A percentile compares a stretch with the other conserved stretches of the same genome.
Conservation (phyloP, 108 stramenopile genomes). For the Parietichytrium sp. region DNA sequence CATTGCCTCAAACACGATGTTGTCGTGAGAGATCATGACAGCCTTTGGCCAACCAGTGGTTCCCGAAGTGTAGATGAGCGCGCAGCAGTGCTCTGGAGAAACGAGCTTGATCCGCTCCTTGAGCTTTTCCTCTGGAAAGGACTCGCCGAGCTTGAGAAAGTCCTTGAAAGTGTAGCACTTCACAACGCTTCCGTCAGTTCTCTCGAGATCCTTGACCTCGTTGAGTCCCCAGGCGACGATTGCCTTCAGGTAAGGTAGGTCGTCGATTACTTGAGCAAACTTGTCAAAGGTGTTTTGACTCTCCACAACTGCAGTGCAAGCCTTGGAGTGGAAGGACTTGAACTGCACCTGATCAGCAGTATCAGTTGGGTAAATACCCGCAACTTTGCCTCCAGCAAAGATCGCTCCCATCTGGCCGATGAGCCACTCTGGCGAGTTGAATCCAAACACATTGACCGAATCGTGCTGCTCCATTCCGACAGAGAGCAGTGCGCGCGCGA, state of each 20-base stretch:
- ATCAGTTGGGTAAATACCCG: slow-evolving; percentile 74
- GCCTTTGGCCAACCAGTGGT: slow-evolving; percentile 79
- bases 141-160: slow-evolving; percentile 48
- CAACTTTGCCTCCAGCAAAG: slow-evolving; percentile 67
- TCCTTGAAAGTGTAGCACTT: slow-evolving; percentile 49
- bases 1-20: slow-evolving; percentile 52
- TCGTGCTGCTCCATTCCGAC: slow-evolving; percentile 65
- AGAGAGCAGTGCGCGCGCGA: slow-evolving; percentile 68
- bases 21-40: slow-evolving; percentile 78
- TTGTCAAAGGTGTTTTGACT: slow-evolving; percentile 64
- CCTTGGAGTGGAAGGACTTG: slow-evolving; percentile 69
- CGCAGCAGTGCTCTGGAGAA: slow-evolving; percentile 57
- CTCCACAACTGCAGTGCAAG: slow-evolving; percentile 68
- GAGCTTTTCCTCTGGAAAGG: not conserved
- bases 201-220: slow-evolving; percentile 40
- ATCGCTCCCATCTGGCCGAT: slow-evolving; percentile 66
- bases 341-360: slow-evolving; percentile 64
- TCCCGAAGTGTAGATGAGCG: slow-evolving; percentile 77
- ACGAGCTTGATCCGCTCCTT: slow-evolving; percentile 44
- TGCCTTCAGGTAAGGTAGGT: slow-evolving; percentile 65
- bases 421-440: slow-evolving; percentile 69
- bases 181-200: slow-evolving; percentile 40
- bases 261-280: slow-evolving; percentile 52
- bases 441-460: slow-evolving; percentile 70
- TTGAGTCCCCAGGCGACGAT: slow-evolving; percentile 63